Conservation (phyloP, 2,329 filamentous ascomycete species). For the Verticillium dahliae region DNA sequence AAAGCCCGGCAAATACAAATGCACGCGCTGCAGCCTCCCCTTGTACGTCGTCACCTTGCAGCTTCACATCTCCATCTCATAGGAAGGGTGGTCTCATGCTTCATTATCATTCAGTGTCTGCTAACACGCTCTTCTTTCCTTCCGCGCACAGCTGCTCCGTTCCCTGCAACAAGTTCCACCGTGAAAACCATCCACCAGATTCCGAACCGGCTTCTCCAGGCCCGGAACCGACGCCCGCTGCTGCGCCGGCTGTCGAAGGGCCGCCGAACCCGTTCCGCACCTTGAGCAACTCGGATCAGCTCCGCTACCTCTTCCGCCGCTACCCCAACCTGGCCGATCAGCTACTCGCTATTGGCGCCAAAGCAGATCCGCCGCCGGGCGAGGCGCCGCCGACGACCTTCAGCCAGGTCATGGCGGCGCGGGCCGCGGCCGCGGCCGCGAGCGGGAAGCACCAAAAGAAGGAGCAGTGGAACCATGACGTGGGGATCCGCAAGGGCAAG, state of each 20-base stretch:
- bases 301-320: constrained; percentile 42
- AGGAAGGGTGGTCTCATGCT: background rate
- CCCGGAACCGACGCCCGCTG: constrained; percentile 19
- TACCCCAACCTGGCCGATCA: constrained; percentile 44
- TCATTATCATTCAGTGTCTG: constrained; percentile 1
- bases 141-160: constrained; percentile 46
- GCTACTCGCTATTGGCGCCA: constrained; percentile 41
- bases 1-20: constrained; percentile 54
- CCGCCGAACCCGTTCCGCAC: constrained; percentile 39
- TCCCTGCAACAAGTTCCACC: constrained; percentile 46
- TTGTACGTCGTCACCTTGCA: constrained; percentile 40
- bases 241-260: constrained; percentile 19
- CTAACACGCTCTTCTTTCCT: background rate
- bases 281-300: constrained; percentile 42
- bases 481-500: constrained; percentile 50
- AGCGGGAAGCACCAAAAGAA: constrained; percentile 19
- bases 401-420: constrained; percentile 12
- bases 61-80: too few relatives aligned
- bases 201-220: constrained; percentile 17
- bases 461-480: constrained; percentile 50
- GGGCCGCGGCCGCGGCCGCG: constrained; percentile 6
- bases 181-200: constrained; percentile 40
- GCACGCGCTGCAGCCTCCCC: constrained; percentile 48
- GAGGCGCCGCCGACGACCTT: constrained; percentile 6
- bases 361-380: constrained; percentile 37